These are phyloP conservation scores for Fraxinus dipetala DNA, from an alignment of 305 asterid genomes.

Conservation along the genomic window DNA sequence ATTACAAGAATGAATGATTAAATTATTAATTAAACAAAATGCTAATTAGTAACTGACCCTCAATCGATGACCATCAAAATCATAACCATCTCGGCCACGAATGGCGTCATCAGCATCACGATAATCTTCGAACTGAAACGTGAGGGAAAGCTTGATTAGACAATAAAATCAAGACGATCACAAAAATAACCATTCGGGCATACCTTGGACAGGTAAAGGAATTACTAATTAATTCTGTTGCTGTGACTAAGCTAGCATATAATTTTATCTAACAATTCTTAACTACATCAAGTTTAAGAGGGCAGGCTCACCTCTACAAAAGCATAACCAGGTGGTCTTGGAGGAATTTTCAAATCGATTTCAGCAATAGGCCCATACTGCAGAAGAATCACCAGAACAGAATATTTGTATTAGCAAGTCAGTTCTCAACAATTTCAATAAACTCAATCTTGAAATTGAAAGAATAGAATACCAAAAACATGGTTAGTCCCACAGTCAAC, in stretches of 20 bases:
- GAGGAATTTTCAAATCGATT: slow-evolving; percentile 80
- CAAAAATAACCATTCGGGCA: neutral
- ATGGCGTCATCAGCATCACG: slow-evolving; percentile 90
- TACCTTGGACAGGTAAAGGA: neutral
- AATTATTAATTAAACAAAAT: neutral
- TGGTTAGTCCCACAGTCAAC: neutral
- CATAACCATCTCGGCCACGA: slow-evolving; percentile 77
- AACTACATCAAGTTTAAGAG: neutral
- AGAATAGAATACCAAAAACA: neutral
- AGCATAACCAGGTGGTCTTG: slow-evolving; percentile 87
- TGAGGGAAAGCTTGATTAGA: neutral
- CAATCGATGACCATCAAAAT: slow-evolving; percentile 63
- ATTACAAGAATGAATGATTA: neutral
- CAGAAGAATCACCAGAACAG: slow-evolving; percentile 18
- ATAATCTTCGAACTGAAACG: slow-evolving; percentile 63
- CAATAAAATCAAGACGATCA: neutral
- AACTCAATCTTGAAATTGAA: neutral
- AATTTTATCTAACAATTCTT: neutral
- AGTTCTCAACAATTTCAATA: neutral
- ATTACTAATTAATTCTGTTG: neutral
- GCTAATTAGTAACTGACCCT: slow-evolving; percentile 42
- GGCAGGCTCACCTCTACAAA: slow-evolving; percentile 71
- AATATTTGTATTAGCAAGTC: neutral
- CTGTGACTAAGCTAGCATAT: neutral
- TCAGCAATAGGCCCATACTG: slow-evolving; percentile 75